Percentiles rank a stretch among this genome's conserved stretches.
Conservation (phyloP, 192 early-diverging fungal species). For the Entomortierella parvispora region DNA sequence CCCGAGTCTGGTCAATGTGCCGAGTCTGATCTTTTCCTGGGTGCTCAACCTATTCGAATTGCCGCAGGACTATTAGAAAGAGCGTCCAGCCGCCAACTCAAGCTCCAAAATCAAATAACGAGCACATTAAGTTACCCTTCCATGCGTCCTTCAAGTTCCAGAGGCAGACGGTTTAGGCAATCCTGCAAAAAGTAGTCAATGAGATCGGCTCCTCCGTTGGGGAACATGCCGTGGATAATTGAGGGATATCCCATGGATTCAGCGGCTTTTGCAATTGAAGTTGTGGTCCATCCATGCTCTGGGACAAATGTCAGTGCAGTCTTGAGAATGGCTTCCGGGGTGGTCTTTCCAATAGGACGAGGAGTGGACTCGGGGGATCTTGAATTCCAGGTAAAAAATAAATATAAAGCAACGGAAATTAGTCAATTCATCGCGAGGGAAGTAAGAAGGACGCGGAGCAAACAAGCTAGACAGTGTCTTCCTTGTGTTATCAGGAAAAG, state of each 20-base stretch:
- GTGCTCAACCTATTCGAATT: conserved; percentile 45
- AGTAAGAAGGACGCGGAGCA: no score
- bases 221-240: conserved; percentile 75
- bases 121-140: conserved; percentile 44
- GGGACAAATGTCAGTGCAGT: conserved; percentile 75
- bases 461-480: no score
- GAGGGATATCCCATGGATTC: conserved; percentile 74
- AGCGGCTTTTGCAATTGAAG: conserved; percentile 71
- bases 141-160: conserved; percentile 72
- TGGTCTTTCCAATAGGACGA: neutral
- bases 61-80: neutral
- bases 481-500: no score
- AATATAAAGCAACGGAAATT: no score
- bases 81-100: neutral
- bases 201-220: conserved; percentile 72
- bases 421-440: no score
- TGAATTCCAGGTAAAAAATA: neutral
- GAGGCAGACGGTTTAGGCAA: conserved; percentile 63
- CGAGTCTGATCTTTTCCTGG: conserved; percentile 67
- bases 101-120: neutral
- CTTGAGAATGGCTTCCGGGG: conserved; percentile 64
- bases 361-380: neutral
- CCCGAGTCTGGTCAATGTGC: conserved; percentile 71
- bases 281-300: conserved; percentile 79
- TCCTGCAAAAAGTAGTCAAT: conserved; percentile 81